Conservation (phyloP, 2,329 filamentous ascomycete genomes). For the Clonostachys rhizophaga region DNA sequence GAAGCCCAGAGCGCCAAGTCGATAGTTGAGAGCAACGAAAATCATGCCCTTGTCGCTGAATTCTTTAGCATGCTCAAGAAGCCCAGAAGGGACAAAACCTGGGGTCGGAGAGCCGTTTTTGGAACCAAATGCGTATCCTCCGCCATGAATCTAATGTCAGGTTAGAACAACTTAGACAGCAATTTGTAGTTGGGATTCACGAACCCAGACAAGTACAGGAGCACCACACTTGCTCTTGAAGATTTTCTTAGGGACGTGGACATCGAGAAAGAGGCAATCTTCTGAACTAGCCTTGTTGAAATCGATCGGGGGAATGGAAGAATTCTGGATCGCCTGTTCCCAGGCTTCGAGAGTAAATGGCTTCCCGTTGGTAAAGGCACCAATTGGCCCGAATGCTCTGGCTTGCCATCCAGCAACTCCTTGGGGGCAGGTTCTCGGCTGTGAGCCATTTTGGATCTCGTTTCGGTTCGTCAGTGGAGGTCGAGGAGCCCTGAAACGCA, state of each 20-base stretch:
- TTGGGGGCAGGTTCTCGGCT: not conserved
- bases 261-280: slow-evolving; percentile 34
- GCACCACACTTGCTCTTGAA: slow-evolving; percentile 7
- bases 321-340: not conserved
- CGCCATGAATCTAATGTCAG: not conserved
- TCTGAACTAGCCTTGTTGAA: slow-evolving; percentile 12
- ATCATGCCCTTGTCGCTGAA: slow-evolving; percentile 35
- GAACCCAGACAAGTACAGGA: not conserved
- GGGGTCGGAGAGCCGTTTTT: not conserved
- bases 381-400: not conserved
- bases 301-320: not conserved
- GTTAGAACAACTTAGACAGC: not conserved
- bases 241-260: slow-evolving; percentile 27
- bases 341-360: slow-evolving; percentile 2
- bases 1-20: slow-evolving; percentile 26
- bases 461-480: not conserved
- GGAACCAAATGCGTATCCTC: not conserved
- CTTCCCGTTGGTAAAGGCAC: not conserved
- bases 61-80: not conserved
- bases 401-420: not conserved
- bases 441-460: not conserved
- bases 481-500: slow-evolving; percentile 35
- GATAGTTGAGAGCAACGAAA: slow-evolving; percentile 37
- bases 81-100: not conserved
- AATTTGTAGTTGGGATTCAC: not conserved